Evolutionary conservation across 768 basidiomycete genomes (phyloP).

Genomic region (Tricholoma matsutake): DNA sequence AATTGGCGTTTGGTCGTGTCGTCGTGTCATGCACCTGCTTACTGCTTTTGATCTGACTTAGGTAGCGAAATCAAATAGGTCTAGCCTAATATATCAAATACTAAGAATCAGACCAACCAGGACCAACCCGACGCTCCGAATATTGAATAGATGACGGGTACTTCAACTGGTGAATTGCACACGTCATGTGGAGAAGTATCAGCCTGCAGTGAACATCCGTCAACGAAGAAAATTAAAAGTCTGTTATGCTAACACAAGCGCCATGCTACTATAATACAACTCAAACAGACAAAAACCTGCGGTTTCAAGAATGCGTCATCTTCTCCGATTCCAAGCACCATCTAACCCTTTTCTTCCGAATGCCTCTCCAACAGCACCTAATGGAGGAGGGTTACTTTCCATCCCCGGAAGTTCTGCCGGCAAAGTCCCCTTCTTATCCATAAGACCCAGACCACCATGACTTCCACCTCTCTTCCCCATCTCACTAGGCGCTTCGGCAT

Average conservation of each 20-base stretch:
- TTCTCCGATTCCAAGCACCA: conserved; percentile 48
- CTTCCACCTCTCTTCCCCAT: conserved; percentile 42
- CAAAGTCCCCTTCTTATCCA: conserved; percentile 39
- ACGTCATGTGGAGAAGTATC: too few species aligned
- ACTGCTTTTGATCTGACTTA: too few species aligned
- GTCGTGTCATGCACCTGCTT: too few species aligned
- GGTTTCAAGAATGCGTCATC: conserved; percentile 24
- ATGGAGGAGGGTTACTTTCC: conserved; percentile 46
- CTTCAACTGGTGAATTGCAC: too few species aligned
- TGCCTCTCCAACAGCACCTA: conserved; percentile 39
- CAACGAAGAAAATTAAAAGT: neutral
- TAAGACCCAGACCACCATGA: conserved; percentile 39
- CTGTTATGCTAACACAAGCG: neutral
- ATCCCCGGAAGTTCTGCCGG: conserved; percentile 36
- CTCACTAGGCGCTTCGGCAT: conserved; percentile 41
- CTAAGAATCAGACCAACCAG: too few species aligned
- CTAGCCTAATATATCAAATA: too few species aligned
- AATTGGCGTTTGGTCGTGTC: too few species aligned
- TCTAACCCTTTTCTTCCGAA: conserved; percentile 45
- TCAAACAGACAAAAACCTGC: neutral
- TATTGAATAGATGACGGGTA: too few species aligned
- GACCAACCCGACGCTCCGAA: too few species aligned
- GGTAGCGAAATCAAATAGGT: too few species aligned
- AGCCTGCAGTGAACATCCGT: neutral
- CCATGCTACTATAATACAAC: neutral